Evolutionary conservation across 257 asterid genomes (phyloP), one percentile per base, ranked within the genome.

Genomic region (Solanum megistacrolobum): DNA sequence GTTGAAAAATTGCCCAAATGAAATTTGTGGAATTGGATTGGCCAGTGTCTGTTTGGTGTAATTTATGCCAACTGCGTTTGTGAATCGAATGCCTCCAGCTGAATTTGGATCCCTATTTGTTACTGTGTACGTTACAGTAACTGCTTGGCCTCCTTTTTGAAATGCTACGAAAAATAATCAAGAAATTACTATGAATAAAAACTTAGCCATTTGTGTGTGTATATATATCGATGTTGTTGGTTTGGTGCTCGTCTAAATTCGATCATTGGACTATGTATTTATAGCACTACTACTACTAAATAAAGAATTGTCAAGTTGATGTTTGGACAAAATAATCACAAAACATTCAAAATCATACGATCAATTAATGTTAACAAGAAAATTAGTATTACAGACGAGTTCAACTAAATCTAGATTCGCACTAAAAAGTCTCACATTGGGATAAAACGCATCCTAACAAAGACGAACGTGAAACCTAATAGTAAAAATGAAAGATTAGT

Each of bases 1-100:
- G 92, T 75, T 93, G 90, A 91, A 95, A 92, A n/a, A 87, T 46
- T 18, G 87, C 66, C 92, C 92, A 91, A 71, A 90, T 87, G 89
- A 91, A 93, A 38, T 41, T 34, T 0, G 94, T 88, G 88, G 90
- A 86, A 27, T 89, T 87, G 12, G 2, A 27, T 89, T 87, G 12
- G 2, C 43, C 18, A 91, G 12, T 9, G 91, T 58, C 32, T 88
- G 73, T 23, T 18, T 31, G 87, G 87, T 88, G 92, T 90, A 90
- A 76, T 3, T 39, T n/a, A 76, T n/a, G 13, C 84, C 60, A n/a
- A 76, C 83, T 76, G n/a, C 35, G 6, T 76, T 76, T 11, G 60
- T 76, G 23, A 76, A 38, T n/a, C 84, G 84, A 7, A 12, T 76
- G n/a, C 60, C 60, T 39, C 84, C 84, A 6, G 84, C 35, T 76